A percentile compares a stretch with the other conserved stretches of the same genome.
phyloP scores from a whole-genome alignment of 441 rosid species.

The Cnidoscolus chayamansa region DNA sequence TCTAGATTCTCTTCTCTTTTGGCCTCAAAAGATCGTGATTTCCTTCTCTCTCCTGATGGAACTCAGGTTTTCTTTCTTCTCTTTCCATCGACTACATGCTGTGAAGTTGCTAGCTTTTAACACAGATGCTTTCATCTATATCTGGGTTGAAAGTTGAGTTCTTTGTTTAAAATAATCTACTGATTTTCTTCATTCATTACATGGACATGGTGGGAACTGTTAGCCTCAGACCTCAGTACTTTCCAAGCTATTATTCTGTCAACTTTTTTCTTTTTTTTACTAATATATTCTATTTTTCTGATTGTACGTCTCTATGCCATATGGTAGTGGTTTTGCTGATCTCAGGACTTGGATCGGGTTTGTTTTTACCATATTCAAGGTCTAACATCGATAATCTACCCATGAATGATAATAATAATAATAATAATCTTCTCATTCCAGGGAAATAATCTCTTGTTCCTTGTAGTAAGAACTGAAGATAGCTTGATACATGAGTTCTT shows the following conservation, averaged over 20 bases:
- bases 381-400: no score
- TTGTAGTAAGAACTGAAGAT: no score
- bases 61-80: constrained; percentile 32
- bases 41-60: constrained; percentile 39
- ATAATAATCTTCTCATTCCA: not conserved
- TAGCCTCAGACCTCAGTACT: not conserved
- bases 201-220: not conserved
- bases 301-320: no score
- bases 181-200: no score
- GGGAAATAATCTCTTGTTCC: not conserved
- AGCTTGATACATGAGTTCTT: no score
- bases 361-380: no score
- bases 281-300: no score
- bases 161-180: not conserved
- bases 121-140: no score
- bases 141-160: not conserved
- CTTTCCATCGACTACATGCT: no score
- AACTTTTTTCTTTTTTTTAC: not conserved
- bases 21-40: constrained; percentile 51
- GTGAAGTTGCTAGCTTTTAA: not conserved
- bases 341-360: no score
- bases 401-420: no score
- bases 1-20: constrained; percentile 38
- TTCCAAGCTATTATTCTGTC: not conserved
- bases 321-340: no score